Evolutionary conservation across 1,284 basidiomycete genomes (phyloP), one percentile per base, ranked within the genome.

Genomic region (Athelia sp.): DNA sequence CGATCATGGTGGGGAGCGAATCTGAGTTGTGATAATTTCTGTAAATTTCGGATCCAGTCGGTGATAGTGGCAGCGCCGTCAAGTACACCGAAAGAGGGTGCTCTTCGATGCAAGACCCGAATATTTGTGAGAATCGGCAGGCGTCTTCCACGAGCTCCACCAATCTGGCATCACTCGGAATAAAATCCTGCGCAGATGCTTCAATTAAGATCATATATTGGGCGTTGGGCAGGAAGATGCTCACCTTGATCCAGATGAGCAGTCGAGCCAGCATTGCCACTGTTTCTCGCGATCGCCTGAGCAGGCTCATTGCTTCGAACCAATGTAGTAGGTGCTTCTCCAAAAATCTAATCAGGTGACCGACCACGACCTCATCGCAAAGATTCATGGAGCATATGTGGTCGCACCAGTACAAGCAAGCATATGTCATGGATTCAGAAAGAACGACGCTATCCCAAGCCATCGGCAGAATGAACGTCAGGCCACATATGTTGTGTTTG

Each of bases 31-130:
- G 36, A n/a, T 40, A 40, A 6, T 4, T 40, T 40, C 6, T 9
- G 19, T 40, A 40, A 8, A 40, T 40, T 9, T 6, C 36, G 6
- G 36, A 40, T 6, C n/a, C 19, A n/a, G n/a, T n/a, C 9, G 43
- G 43, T 9, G 43, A n/a, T 8, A 44, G 23, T 22, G 24, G 24
- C 10, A 44, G 6, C 4, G 43, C 43, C 4, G 43, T 22, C n/a
- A n/a, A 44, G 43, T 44, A 44, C 24, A 44, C 43, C 21, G 23
- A 26, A 15, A 44, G 23, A 15, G 43, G 43, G 22, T 44, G 43
- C 18, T 23, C 18, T 44, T 22, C 43, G 24, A 44, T 44, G 14
- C 9, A 22, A 9, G 18, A 6, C 22, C n/a, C 24, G 17, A 22
- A 44, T n/a, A 21, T 6, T 21, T 6, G 36, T 9, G 36, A 40